Evolutionary conservation across 441 rosid genomes (phyloP), one percentile per base, ranked within the genome.

Genomic region (Pelargonium cotyledonis): DNA sequence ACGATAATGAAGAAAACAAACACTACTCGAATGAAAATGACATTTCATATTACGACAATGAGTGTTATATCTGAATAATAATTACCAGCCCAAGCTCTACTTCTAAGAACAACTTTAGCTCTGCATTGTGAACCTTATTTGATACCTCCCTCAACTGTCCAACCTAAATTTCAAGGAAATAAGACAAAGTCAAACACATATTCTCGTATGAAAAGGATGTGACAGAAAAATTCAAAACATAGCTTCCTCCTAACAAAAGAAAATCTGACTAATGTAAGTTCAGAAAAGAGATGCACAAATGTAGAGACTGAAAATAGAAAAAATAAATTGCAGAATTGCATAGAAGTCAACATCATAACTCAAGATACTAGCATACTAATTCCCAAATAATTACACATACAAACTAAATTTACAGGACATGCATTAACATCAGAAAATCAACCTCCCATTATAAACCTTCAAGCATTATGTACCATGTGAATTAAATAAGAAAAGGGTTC

Each of bases 31-130:
- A 7, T 65, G 65, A 67, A 60, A 53, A 61, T 63, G 68, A 16
- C 6, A 14, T 46, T 19, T 3, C 61, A 65, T 26, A 18, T 18
- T 21, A 68, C 44, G 43, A 23, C 55, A 3, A 58, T 57, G 53
- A 23, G 58, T 49, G 51, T 38, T 63, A 18, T 55, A 43, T 31
- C 5, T 67, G 68, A 71, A 69, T 64, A 53, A 62, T 40, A 53
- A 69, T 71, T 79, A 88, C 90, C 92, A 47, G 79, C 47, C 84
- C 85, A 66, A 77, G 79, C 75, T 86, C 87, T 66, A 84, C 77
- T 80, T 88, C 91, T 79, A 88, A 70, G 70, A 88, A 88, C 76
- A 88, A 78, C 78, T 88, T 88, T 67, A 88, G 80, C 74, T 88
- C 94, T 58, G 89, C 89, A 79, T 76, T 84, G 74, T 75, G 80